Base-by-base conservation (phyloP, 2,329 filamentous ascomycete species). In the Cladosporium sp. region DNA sequence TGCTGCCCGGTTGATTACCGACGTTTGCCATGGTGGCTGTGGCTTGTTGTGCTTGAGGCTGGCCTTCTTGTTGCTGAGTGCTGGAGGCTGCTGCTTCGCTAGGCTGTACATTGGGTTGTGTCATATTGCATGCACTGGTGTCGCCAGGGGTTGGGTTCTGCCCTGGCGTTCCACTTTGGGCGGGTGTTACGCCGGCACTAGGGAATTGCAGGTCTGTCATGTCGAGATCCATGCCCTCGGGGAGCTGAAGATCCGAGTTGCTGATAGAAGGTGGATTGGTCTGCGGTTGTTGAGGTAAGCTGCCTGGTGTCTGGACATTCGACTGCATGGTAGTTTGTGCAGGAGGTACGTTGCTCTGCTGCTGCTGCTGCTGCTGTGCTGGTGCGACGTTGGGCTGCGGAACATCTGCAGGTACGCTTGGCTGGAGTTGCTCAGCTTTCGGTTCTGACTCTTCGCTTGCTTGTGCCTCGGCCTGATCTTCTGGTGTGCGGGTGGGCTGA, bases 361-460 rank as follows among this genome's bases (percentile, higher is more conserved):
- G 40, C 24, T 49, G 56, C 12, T 44, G 45, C 12, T 56, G 56
- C 4, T 40, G 58, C 10, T 32, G 28, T 34, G 49, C 40, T 7
- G 37, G 39, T 12, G 48, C 25, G 2, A n/a, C 36, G 32, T 25
- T 58, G 15, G 57, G 51, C 32, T 58, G 57, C 15, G 57, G 42
- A 9, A 55, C 51, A 36, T 48, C 28, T 8, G 50, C 35, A 20
- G 57, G 49, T 9, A 54, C 39, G 12, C 2, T 48, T 12, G 44
- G 44, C 35, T 42, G 44, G 32, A 57, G 54, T 62, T 88, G 86
- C 56, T 86, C 83, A 28, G 91, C 83, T 58, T 91, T 86, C 7
- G 50, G 22, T 24, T 58, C 13, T 9, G 32, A 12, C 3, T 3
- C 32, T n/a, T 40, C 49, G 32, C 22, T n/a, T 36, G 36, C 36